Base-by-base conservation (phyloP, 2,329 filamentous ascomycete species). In the Gnomoniopsis sp. region DNA sequence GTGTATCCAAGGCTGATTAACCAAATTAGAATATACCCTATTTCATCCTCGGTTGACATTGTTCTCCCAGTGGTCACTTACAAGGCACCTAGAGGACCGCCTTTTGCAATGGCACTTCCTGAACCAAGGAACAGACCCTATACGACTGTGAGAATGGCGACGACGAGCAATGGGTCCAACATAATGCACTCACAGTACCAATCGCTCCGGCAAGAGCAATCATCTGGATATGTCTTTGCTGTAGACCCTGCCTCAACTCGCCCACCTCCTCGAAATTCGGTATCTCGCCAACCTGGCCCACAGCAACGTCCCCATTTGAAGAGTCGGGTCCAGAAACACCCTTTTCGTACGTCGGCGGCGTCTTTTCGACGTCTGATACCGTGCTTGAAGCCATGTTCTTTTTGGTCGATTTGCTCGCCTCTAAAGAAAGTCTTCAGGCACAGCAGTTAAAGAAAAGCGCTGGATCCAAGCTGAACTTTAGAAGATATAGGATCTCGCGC, bases 101-200 rank as follows among this genome's bases (percentile, higher is more conserved):
- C 53, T 15, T 49, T 49, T 22, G 47, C 53, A 26, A 55, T 47
- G 34, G 53, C 53, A 38, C 53, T 17, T 26, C 53, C 53, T n/a
- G 53, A 55, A 49, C 53, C 53, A 15, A 55, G 43, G 44, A 55
- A 55, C 2, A 55, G 53, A 55, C 53, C 53, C 53, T 55, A n/a
- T 10, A 17, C 19, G 26, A 49, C 17, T 17, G 30, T 55, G 6
- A 47, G n/a, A 12, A 34, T 23, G 38, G 2, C 17, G 33, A 67
- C 36, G 10, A 66, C 57, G 66, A 67, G 63, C 65, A 66, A 30
- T 70, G 66, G 52, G 6, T 41, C 34, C 14, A 10, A 17, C 23
- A 30, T 8, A 15, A n/a, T 19, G 34, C 26, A 47, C 30, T 36
- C 33, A 48, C 49, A 46, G 51, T 53, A 17, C 51, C 38, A 10